phyloP scores from a whole-genome alignment of 2,329 filamentous ascomycete species.

The Fusarium sp. region DNA sequence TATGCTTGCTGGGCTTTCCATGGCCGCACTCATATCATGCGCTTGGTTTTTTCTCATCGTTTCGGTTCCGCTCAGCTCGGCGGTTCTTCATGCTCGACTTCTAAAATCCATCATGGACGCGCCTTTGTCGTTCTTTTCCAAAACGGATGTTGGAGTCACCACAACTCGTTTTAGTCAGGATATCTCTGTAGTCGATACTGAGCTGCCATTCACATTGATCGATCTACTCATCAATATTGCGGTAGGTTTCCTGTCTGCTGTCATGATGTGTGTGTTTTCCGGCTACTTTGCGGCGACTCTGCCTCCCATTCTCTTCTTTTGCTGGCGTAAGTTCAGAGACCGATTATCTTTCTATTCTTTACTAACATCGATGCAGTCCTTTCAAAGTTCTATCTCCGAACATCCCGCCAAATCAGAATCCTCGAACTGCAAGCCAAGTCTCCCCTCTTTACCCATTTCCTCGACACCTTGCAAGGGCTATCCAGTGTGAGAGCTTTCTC shows the following conservation, averaged over 20 bases:
- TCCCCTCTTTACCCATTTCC: constrained; percentile 45
- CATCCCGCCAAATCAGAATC: constrained; percentile 48
- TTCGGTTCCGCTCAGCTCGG: constrained; percentile 12
- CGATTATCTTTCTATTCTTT: background rate
- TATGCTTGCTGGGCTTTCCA: constrained; percentile 18
- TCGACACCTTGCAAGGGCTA: constrained; percentile 43
- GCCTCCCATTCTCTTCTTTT: constrained; percentile 9
- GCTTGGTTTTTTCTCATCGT: constrained; percentile 10
- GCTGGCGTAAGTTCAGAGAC: constrained; percentile 1
- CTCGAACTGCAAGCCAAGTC: constrained; percentile 48
- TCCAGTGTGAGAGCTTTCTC: constrained; percentile 51
- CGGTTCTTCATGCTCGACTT: constrained; percentile 22
- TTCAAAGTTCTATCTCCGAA: constrained; percentile 40
- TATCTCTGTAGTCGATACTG: constrained; percentile 50
- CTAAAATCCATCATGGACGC: constrained; percentile 37
- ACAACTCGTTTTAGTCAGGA: constrained; percentile 57
- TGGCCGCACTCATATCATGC: constrained; percentile 6
- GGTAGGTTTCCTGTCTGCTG: constrained; percentile 5
- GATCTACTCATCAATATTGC: constrained; percentile 33
- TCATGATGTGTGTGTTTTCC: constrained; percentile 31
- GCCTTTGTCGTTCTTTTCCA: constrained; percentile 53
- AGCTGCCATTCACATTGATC: constrained; percentile 47
- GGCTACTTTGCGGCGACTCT: constrained; percentile 20
- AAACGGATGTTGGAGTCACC: constrained; percentile 51
- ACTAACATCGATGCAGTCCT: background rate